These are phyloP conservation scores for Eragrostis curvula DNA, from an alignment of 176 grass and related monocot species.

Conservation along the genomic window DNA sequence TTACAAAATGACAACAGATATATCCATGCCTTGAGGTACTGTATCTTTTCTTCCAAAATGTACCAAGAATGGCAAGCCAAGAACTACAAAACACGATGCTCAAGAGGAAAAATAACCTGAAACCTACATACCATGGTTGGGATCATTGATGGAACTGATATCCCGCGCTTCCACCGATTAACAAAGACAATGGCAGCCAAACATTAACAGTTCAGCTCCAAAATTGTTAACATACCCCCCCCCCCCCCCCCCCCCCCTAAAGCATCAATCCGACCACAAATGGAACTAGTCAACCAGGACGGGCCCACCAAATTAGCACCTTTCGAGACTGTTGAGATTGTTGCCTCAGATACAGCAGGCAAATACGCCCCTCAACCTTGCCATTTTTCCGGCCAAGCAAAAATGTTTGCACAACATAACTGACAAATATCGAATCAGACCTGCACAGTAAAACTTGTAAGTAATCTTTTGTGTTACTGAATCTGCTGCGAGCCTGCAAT, in stretches of 20 bases:
- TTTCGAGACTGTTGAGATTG: constrained; percentile 49
- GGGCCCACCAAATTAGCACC: constrained; percentile 43
- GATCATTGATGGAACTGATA: constrained; percentile 51
- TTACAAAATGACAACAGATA: constrained; percentile 48
- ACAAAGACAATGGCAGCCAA: constrained; percentile 60
- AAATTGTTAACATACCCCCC: constrained; percentile 61
- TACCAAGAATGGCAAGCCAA: constrained; percentile 25
- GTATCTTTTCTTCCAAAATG: constrained; percentile 45
- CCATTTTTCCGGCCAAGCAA: constrained; percentile 53
- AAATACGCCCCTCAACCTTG: constrained; percentile 24
- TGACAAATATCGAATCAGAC: constrained; percentile 78
- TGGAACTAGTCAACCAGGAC: constrained; percentile 39
- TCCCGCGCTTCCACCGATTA: constrained; percentile 47
- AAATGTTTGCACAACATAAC: constrained; percentile 79
- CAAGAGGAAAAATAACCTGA: constrained; percentile 48
- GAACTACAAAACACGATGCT: constrained; percentile 48
- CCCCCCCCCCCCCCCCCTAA: constrained; percentile 42
- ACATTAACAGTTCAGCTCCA: constrained; percentile 58
- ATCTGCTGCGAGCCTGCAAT: constrained; percentile 56
- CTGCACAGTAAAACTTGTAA: constrained; percentile 89
- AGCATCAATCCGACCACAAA: constrained; percentile 62
- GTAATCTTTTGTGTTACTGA: constrained; percentile 64
- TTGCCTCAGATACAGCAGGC: constrained; percentile 53
- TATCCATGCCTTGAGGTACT: constrained; percentile 19
- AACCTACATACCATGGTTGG: constrained; percentile 46